These are phyloP conservation scores for Phyllosticta paracitricarpa DNA, from an alignment of 2,329 filamentous ascomycete genomes.

Conservation along the genomic window DNA sequence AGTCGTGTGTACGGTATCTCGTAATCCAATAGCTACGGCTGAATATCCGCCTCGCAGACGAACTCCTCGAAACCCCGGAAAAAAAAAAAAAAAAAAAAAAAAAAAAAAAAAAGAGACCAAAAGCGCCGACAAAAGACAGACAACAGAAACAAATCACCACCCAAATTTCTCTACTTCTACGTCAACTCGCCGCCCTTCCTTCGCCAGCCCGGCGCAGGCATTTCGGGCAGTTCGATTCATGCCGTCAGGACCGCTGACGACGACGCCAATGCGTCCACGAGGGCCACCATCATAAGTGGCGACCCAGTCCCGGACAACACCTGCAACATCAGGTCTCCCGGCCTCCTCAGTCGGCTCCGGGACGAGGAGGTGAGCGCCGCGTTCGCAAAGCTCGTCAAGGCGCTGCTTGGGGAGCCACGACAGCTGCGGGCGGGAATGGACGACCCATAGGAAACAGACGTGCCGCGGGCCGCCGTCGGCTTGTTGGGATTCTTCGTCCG, in stretches of 20 bases:
- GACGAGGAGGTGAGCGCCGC: slow-evolving; percentile 44
- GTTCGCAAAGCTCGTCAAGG: slow-evolving; percentile 38
- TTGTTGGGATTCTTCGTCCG: slow-evolving; percentile 15
- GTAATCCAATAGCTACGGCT: too few species aligned
- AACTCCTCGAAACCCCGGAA: too few species aligned
- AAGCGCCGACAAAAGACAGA: background rate
- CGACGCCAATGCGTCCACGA: slow-evolving; percentile 36
- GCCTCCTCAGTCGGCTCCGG: slow-evolving; percentile 45
- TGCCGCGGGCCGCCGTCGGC: slow-evolving; percentile 15
- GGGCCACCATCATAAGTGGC: slow-evolving; percentile 20
- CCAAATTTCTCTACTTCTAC: slow-evolving; percentile 59
- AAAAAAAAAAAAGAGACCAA: background rate
- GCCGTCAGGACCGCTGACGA: slow-evolving; percentile 53
- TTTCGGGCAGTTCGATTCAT: slow-evolving; percentile 54
- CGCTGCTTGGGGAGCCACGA: slow-evolving; percentile 44
- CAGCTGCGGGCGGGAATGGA: slow-evolving; percentile 43
- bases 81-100: too few species aligned
- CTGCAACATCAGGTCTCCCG: slow-evolving; percentile 44
- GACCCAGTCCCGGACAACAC: slow-evolving; percentile 33
- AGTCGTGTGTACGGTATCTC: too few species aligned
- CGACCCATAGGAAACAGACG: slow-evolving; percentile 50
- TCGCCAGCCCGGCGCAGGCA: slow-evolving; percentile 41
- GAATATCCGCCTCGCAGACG: too few species aligned
- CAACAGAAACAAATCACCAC: slow-evolving; percentile 36
- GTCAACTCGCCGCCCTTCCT: slow-evolving; percentile 39